Evolutionary conservation across 2,329 filamentous ascomycete genomes (phyloP).

Genomic region (Karstenula rhodostoma): DNA sequence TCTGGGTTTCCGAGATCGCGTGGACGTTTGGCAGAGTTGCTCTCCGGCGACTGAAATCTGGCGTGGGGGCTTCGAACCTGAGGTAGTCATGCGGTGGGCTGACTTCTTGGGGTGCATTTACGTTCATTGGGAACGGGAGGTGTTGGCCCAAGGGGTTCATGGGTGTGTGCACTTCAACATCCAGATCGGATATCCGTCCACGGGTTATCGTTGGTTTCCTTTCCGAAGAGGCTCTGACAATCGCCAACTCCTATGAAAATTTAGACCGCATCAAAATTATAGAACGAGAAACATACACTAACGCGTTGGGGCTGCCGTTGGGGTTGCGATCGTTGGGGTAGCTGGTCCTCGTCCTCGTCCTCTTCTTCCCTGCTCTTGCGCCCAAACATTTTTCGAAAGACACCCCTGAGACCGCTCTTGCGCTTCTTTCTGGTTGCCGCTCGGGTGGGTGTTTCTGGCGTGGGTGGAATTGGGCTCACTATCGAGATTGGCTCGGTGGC

Average conservation of each 20-base stretch:
- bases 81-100: constrained; percentile 48
- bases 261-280: background rate
- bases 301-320: constrained; percentile 40
- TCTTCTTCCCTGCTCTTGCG: constrained; percentile 39
- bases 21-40: constrained; percentile 47
- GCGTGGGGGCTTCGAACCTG: constrained; percentile 38
- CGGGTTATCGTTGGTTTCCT: constrained; percentile 29
- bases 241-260: constrained; percentile 40
- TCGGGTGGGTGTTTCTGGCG: constrained; percentile 38
- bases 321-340: background rate
- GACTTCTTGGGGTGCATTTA: constrained; percentile 47
- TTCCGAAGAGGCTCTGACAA: constrained; percentile 34
- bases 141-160: constrained; percentile 47
- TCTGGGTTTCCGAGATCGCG: constrained; percentile 34
- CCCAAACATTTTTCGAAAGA: constrained; percentile 51
- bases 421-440: constrained; percentile 43
- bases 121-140: constrained; percentile 52
- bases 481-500: constrained; percentile 32
- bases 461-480: constrained; percentile 40
- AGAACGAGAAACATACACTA: constrained; percentile 38
- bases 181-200: constrained; percentile 46
- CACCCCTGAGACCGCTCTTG: constrained; percentile 46
- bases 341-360: constrained; percentile 31
- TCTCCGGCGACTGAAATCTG: constrained; percentile 38
- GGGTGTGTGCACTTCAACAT: constrained; percentile 41